Evolutionary conservation across 768 basidiomycete species (phyloP).

Genomic region (Suillus decipiens): DNA sequence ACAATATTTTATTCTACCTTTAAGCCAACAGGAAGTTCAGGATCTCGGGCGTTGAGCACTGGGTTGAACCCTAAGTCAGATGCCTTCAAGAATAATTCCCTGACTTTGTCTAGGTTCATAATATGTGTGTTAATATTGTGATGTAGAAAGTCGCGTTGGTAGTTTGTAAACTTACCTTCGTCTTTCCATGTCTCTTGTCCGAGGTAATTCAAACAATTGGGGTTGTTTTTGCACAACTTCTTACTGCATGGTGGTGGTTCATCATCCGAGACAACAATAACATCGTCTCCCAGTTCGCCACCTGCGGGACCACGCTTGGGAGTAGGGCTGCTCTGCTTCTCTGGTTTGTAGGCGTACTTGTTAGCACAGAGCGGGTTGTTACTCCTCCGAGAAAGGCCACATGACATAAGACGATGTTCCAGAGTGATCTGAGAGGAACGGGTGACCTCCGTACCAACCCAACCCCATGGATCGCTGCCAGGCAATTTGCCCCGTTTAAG

Average conservation of each 20-base stretch:
- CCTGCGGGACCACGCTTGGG: slow-evolving; percentile 21
- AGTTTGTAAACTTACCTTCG: slow-evolving; percentile 47
- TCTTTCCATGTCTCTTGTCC: slow-evolving; percentile 84
- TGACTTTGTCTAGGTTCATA: slow-evolving; percentile 45
- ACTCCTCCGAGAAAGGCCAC: slow-evolving; percentile 60
- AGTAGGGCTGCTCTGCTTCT: slow-evolving; percentile 17
- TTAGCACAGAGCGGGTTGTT: slow-evolving; percentile 57
- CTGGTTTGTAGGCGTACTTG: slow-evolving; percentile 42
- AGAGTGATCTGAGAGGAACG: slow-evolving; percentile 59
- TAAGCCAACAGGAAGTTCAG: slow-evolving; percentile 70
- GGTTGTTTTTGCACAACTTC: slow-evolving; percentile 71
- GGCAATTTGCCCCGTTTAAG: slow-evolving; percentile 59
- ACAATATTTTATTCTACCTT: slow-evolving; percentile 46
- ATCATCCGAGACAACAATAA: slow-evolving; percentile 73
- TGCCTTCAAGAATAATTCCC: slow-evolving; percentile 51
- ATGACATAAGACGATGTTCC: slow-evolving; percentile 67
- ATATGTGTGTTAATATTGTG: slow-evolving; percentile 15
- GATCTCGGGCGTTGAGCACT: slow-evolving; percentile 46
- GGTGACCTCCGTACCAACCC: slow-evolving; percentile 71
- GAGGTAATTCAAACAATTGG: slow-evolving; percentile 85
- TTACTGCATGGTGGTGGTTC: slow-evolving; percentile 57
- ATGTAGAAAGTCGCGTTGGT: slow-evolving; percentile 15
- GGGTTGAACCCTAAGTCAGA: slow-evolving; percentile 60
- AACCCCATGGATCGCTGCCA: slow-evolving; percentile 66
- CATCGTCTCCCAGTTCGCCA: slow-evolving; percentile 57